phyloP scores from a whole-genome alignment of 257 asterid genomes.

The Penstemon newberryi region DNA sequence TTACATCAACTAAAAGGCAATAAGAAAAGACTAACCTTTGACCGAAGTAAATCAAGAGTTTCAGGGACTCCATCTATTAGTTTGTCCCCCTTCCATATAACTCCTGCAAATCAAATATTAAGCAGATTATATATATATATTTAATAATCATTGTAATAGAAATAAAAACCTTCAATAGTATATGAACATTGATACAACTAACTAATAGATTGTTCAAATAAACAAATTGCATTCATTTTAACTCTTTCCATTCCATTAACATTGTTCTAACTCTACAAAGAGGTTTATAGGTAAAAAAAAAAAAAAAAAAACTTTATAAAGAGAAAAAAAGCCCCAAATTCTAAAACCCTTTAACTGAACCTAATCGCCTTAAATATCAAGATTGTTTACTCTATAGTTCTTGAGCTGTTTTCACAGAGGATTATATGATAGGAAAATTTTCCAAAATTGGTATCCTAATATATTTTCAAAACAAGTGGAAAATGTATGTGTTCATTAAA shows the following conservation, averaged over 20 bases:
- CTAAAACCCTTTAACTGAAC: not conserved
- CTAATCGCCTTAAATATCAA: not conserved
- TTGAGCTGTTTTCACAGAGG: not conserved
- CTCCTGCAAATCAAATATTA: constrained; percentile 58
- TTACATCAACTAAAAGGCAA: constrained; percentile 9
- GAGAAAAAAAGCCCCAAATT: not conserved
- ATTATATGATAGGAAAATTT: not conserved
- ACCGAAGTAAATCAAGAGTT: constrained; percentile 91
- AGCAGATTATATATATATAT: constrained; percentile 2
- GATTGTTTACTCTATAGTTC: not conserved
- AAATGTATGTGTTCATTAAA: not conserved
- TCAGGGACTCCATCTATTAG: constrained; percentile 97
- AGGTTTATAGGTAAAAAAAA: too few relatives aligned
- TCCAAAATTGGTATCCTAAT: not conserved
- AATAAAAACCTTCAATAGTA: not conserved
- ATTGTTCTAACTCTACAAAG: constrained; percentile 2
- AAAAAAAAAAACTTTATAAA: not conserved
- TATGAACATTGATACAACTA: not conserved
- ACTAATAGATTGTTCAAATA: not conserved
- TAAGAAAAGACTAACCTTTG: constrained; percentile 56
- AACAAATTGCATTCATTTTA: not conserved
- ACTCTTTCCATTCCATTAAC: not conserved
- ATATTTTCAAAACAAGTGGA: not conserved
- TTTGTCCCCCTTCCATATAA: constrained; percentile 97
- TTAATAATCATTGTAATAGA: not conserved